Evolutionary conservation across 352 stramenopile genomes (phyloP).

Genomic region (Halophytophthora polymorphica): DNA sequence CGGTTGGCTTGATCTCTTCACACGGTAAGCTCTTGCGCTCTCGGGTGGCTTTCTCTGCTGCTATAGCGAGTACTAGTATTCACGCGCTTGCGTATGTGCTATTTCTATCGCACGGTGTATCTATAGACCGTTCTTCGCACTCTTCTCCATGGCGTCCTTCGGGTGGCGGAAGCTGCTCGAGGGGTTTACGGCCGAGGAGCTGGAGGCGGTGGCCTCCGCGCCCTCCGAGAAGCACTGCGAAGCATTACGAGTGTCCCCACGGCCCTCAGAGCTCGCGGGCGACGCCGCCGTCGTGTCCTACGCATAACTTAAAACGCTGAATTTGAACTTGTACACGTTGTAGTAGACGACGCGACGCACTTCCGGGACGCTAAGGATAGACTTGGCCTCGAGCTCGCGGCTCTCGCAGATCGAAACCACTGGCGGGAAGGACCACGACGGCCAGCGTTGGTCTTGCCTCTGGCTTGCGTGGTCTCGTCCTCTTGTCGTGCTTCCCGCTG

Average conservation of each 20-base stretch:
- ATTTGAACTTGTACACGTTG: conserved; percentile 5
- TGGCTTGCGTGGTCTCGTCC: neutral
- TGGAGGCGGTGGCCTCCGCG: conserved; percentile 21
- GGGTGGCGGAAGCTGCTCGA: conserved; percentile 64
- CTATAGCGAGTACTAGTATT: too few species aligned
- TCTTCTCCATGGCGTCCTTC: conserved; percentile 69
- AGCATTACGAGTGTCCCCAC: conserved; percentile 2
- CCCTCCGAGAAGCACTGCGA: conserved; percentile 21
- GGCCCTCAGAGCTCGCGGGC: conserved; percentile 9
- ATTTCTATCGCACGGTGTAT: neutral
- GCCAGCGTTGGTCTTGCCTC: too few species aligned
- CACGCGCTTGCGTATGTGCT: conserved; percentile 4
- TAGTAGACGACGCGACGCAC: neutral
- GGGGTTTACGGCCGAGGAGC: conserved; percentile 36
- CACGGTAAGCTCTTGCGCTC: conserved; percentile 45
- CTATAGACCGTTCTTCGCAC: conserved; percentile 41
- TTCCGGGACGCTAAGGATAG: conserved; percentile 18
- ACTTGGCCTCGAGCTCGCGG: neutral
- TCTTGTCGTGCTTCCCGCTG: neutral
- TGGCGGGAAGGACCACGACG: conserved; percentile 12
- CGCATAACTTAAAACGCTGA: conserved; percentile 4
- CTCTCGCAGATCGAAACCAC: conserved; percentile 7
- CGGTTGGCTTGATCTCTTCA: conserved; percentile 67
- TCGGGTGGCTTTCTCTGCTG: too few species aligned
- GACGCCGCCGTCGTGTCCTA: neutral